Percentiles rank a stretch among this genome's conserved stretches.
Conservation (phyloP, 2,329 filamentous ascomycete species). For the Colletotrichum horii region DNA sequence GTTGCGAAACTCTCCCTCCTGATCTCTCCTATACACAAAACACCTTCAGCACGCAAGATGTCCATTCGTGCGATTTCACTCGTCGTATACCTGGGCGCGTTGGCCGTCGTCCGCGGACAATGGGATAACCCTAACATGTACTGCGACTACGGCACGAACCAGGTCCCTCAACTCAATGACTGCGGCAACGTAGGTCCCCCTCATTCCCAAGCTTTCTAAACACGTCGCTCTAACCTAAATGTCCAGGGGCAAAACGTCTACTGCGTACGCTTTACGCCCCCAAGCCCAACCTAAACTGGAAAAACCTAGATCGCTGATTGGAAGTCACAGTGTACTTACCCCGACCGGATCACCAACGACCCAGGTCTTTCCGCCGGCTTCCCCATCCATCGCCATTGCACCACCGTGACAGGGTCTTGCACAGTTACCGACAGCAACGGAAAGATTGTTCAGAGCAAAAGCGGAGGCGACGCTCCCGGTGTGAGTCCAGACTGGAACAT, state of each 20-base stretch:
- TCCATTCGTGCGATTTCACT: background rate
- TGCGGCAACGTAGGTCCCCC: background rate
- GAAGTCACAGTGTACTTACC: background rate
- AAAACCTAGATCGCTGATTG: background rate
- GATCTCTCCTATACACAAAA: background rate
- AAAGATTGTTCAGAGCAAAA: accelerated
- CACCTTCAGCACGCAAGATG: background rate
- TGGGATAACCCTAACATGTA: background rate
- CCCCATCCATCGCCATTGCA: background rate
- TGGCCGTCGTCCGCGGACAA: background rate
- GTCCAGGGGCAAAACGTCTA: background rate
- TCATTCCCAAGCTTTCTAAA: accelerated
- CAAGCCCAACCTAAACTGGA: background rate
- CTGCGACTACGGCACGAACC: background rate
- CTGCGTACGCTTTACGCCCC: background rate
- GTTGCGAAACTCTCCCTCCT: background rate
- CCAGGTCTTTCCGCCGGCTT: background rate
- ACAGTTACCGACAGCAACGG: background rate
- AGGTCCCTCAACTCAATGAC: background rate
- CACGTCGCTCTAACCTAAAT: background rate
- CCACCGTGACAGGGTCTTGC: background rate
- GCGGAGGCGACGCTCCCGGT: background rate
- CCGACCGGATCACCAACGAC: background rate
- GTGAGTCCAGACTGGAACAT: background rate
- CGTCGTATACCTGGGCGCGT: background rate